Base-by-base conservation (phyloP, 768 basidiomycete genomes). In the Tylopilus plumbeoviolaceoides region DNA sequence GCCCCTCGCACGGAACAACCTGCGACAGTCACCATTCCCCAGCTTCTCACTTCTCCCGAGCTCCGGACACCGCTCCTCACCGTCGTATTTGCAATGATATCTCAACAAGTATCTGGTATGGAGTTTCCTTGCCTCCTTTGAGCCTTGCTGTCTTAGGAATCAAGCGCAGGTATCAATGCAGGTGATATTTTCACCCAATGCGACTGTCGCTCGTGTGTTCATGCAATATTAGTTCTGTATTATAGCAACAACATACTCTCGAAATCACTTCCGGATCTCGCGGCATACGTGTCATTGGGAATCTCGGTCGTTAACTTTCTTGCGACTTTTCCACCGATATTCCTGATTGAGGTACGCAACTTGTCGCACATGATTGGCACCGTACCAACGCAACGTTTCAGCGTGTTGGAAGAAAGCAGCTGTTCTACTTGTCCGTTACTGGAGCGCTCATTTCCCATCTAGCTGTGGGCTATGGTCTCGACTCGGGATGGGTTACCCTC, bases 211-310 rank as follows among this genome's bases (percentile, higher is more conserved):
- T 8, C 27, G 10, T 47, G 14, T 18, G 4, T 14, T 44, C 53
- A 58, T 48, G 21, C 21, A 27, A 28, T 53, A 27, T 25, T 64
- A 86, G 93, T 95, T 25, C 76, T 95, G 50, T 95, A 93, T 68
- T 95, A 95, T 71, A 91, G 88, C 70, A 94, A 91, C 59, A 81
- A 85, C 44, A 97, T 97, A 58, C 78, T 97, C 23, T 81, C 84
- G 23, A 87, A 81, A 53, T 78, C 91, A 3, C 73, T 97, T 50
- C 91, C 93, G 15, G 78, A 87, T 17, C 67, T 85, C 21, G 93
- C 89, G 0, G 82, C 90, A 18, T 87, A 90, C 59, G 80, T 95
- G 18, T 93, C 92, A 2, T 69, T 97, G 3, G 87, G 84, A 17
- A 89, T 95, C 47, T 88, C 92, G 0, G 63, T 91, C 30, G 83